Percentiles rank a stretch among this genome's conserved stretches.
phyloP scores from a whole-genome alignment of 2,329 filamentous ascomycete genomes.

The Cladosporium sp. region DNA sequence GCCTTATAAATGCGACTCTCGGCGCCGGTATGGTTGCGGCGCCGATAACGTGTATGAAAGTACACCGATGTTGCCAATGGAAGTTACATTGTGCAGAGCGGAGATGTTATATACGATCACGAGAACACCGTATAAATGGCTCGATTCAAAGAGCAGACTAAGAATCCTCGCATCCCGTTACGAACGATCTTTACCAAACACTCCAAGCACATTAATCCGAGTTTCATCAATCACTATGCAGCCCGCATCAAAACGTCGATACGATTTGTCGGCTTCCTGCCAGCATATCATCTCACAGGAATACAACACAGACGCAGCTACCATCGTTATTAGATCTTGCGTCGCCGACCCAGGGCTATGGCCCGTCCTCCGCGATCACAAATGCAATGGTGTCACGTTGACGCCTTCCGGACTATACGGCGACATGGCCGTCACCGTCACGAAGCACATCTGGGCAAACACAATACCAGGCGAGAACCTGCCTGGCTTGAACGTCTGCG shows the following conservation, averaged over 20 bases:
- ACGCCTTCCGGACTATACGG: constrained; percentile 38
- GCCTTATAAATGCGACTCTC: not conserved
- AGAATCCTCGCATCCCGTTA: not conserved
- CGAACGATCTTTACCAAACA: not conserved
- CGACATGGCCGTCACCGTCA: constrained; percentile 38
- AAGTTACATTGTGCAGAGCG: not conserved
- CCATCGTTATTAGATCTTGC: constrained; percentile 32
- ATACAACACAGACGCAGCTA: constrained; percentile 21
- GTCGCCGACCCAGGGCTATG: constrained; percentile 30
- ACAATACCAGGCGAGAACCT: constrained; percentile 21
- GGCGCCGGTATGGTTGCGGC: not conserved
- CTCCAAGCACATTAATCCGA: not conserved
- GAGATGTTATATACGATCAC: not conserved
- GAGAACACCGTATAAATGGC: not conserved
- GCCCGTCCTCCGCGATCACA: constrained; percentile 35
- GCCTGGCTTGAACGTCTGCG: constrained; percentile 31
- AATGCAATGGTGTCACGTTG: constrained; percentile 38
- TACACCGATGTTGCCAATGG: not conserved
- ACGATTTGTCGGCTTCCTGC: constrained; percentile 30
- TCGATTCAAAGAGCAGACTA: not conserved
- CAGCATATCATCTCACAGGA: constrained; percentile 29
- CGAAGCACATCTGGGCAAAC: constrained; percentile 30
- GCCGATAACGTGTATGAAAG: not conserved
- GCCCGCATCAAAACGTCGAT: not conserved
- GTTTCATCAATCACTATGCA: not conserved